Base-by-base conservation (phyloP, 768 basidiomycete species). In the Clitopilus passeckerianus region DNA sequence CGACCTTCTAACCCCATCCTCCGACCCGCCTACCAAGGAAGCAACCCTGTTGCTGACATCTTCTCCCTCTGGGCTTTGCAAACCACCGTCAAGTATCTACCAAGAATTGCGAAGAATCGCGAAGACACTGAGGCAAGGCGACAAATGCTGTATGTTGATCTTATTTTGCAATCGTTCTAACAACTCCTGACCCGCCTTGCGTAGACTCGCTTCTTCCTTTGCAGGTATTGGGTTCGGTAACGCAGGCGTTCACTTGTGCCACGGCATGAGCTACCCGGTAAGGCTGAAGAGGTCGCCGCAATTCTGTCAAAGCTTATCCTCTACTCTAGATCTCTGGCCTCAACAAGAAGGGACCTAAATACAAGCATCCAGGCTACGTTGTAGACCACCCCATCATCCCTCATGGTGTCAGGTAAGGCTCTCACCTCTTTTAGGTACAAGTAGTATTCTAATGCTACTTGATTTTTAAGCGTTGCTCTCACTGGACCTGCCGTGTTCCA, bases 151-250 rank as follows among this genome's bases (percentile, higher is more conserved):
- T 93, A 74, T 34, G 53, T 60, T 53, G 52, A n/a, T 33, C 64
- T 57, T 55, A 18, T 20, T 54, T 46, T 6, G 34, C 2, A 10
- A 22, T 23, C 54, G 6, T 2, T 54, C 18, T 52, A 10, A 30
- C 43, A 33, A 27, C 35, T n/a, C 15, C 27, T 59, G 18, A 41
- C 46, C 15, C 5, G 30, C 15, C 53, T 34, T 7, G 34, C 34
- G 18, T 63, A 95, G 93, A 33, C 78, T 98, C 60, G 95, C 95
- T 0, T 84, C 95, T 12, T 94, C 94, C 12, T 95, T 96, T 61
- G 95, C 95, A 62, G 95, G 95, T 34, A 96, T 96, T 52, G 95
- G 95, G 0, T 95, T 95, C 65, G 93, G 94, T 33, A 95, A 94
- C 67, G 94, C 95, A 9, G 94, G 93, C 5, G 92, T 95, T 3